Base-by-base conservation (phyloP, 2,329 filamentous ascomycete genomes). In the Ramularia endophylla region DNA sequence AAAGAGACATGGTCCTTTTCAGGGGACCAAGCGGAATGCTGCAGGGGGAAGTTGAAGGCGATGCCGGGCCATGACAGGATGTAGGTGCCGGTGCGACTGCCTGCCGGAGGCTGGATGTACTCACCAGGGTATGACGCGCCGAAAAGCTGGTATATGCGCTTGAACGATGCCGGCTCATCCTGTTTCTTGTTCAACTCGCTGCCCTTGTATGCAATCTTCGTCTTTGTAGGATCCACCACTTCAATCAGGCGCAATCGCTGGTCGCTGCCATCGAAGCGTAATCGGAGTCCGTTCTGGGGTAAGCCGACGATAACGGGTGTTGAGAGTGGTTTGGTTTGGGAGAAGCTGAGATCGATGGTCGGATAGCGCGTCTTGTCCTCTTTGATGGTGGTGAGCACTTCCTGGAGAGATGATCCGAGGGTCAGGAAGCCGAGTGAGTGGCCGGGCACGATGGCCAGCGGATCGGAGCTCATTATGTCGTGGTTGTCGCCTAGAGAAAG, bases 111-210 rank as follows among this genome's bases (percentile, higher is more conserved):
- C 8, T 17, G 32, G 27, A 95, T 75, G 58, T 90, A 98, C 69
- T 98, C 92, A 49, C 92, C 92, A 1, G 85, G 85, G 61, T 94
- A 97, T 0, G 90, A 94, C 13, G 89, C 89, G 0, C 92, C 92
- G 49, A 98, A 81, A n/a, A 95, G 72, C 56, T 94, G 87, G 62
- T 97, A 98, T 52, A 98, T 56, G 2, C 58, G 48, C 45, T 57
- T 60, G 49, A 62, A 58, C 4, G 47, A 45, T 8, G 57, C 54
- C 44, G 55, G 55, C 36, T 61, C 62, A 45, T 65, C 69, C 32
- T 68, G 59, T 2, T 76, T 76, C 58, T 87, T 89, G 39, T 88
- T 74, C 12, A 95, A 77, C 50, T 94, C 86, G 39, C 81, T 80
- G 48, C 78, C 78, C 55, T 87, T 92, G 67, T 95, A 94, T 13